These are phyloP conservation scores for Aspergillus heteromorphus DNA, from an alignment of 495 filamentous ascomycete species.

Conservation along the genomic window DNA sequence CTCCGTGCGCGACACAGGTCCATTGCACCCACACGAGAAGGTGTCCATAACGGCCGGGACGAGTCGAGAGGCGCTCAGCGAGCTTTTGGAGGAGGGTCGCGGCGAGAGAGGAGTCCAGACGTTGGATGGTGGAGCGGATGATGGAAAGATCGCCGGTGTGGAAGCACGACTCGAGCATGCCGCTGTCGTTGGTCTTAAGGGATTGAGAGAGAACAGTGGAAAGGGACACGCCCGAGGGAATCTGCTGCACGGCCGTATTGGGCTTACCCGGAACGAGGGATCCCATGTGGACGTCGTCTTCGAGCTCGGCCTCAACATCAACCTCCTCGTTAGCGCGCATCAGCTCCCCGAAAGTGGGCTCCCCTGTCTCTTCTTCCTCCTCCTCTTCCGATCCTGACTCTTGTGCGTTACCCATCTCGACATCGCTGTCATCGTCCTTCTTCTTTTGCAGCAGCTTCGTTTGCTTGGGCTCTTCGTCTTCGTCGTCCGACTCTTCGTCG, in stretches of 20 bases:
- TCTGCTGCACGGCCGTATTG: conserved; percentile 40
- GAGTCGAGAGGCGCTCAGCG: conserved; percentile 78
- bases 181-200: conserved; percentile 81
- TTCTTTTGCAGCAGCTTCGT: conserved; percentile 26
- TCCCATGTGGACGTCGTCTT: conserved; percentile 38
- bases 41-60: conserved; percentile 81
- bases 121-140: conserved; percentile 82
- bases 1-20: conserved; percentile 91
- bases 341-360: conserved; percentile 85
- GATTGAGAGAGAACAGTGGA: conserved; percentile 88
- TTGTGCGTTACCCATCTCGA: conserved; percentile 37
- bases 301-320: conserved; percentile 61
- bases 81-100: conserved; percentile 72
- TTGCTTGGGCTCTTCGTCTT: conserved; percentile 32
- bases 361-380: conserved; percentile 46
- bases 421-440: conserved; percentile 33
- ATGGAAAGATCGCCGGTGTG: conserved; percentile 65
- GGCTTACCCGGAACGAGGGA: conserved; percentile 36
- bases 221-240: conserved; percentile 73
- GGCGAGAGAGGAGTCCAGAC: conserved; percentile 79
- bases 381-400: conserved; percentile 36
- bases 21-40: conserved; percentile 97
- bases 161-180: conserved; percentile 87
- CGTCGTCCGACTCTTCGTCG: conserved; percentile 35
- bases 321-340: conserved; percentile 70